phyloP scores from a whole-genome alignment of 192 early-diverging fungal species.

The Spinellus fusiger region DNA sequence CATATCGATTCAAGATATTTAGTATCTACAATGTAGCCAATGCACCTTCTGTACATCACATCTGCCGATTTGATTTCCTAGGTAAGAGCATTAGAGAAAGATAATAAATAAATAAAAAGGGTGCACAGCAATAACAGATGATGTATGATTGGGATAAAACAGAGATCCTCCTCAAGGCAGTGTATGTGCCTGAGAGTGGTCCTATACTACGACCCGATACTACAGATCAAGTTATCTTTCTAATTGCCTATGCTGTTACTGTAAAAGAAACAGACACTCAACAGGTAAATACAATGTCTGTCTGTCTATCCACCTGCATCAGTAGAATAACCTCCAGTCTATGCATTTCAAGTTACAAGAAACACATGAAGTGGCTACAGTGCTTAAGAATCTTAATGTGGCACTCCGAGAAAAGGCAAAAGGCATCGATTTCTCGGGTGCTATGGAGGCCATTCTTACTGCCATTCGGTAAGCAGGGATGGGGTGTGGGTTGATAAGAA shows the following conservation, averaged over 20 bases:
- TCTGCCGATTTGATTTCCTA: slow-evolving; percentile 31
- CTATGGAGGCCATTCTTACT: slow-evolving; percentile 10
- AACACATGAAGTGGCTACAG: neutral
- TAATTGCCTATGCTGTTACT: slow-evolving; percentile 44
- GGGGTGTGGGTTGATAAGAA: neutral
- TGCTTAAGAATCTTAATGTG: slow-evolving; percentile 1
- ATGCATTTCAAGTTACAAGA: slow-evolving; percentile 1
- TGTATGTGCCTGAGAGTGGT: slow-evolving; percentile 44
- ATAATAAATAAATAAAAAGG: neutral
- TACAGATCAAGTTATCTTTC: slow-evolving; percentile 45
- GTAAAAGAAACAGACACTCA: slow-evolving; percentile 33
- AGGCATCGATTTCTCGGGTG: slow-evolving; percentile 7
- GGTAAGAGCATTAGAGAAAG: slow-evolving; percentile 12
- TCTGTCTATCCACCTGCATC: neutral
- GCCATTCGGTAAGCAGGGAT: neutral
- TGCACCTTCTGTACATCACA: slow-evolving; percentile 38
- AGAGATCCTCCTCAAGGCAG: slow-evolving; percentile 42
- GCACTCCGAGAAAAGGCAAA: slow-evolving; percentile 5
- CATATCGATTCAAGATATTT: slow-evolving; percentile 31
- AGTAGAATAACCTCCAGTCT: neutral
- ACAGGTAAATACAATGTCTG: slow-evolving; percentile 1
- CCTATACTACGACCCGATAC: slow-evolving; percentile 43
- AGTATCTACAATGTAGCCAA: slow-evolving; percentile 34
- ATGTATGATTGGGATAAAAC: neutral
- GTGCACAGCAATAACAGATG: no score